phyloP scores from a whole-genome alignment of 2,329 filamentous ascomycete species.

The Elsinoe fawcettii region DNA sequence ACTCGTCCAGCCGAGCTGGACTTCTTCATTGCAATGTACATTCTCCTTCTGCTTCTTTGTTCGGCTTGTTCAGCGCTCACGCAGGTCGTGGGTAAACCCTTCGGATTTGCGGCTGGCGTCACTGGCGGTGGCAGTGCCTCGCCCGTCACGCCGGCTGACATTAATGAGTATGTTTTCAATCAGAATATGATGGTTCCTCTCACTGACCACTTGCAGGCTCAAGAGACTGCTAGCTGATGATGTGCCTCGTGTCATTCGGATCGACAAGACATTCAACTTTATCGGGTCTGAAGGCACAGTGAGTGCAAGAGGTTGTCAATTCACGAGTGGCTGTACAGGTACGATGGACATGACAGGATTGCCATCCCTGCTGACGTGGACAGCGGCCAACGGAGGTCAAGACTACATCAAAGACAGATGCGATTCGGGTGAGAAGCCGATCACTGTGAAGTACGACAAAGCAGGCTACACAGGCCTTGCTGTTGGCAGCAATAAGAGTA shows the following conservation, averaged over 20 bases:
- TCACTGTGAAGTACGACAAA: conserved; percentile 26
- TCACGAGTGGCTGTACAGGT: conserved; percentile 43
- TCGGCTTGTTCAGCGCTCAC: not conserved
- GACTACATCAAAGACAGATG: conserved; percentile 49
- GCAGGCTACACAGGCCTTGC: conserved; percentile 26
- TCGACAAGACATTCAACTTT: conserved; percentile 41
- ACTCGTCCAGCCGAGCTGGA: not conserved
- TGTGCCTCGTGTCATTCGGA: conserved; percentile 49
- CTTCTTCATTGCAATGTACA: not conserved
- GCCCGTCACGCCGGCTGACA: conserved; percentile 47
- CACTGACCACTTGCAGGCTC: not conserved
- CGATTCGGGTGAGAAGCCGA: conserved; percentile 38
- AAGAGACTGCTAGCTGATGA: conserved; percentile 39
- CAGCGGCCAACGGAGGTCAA: conserved; percentile 25
- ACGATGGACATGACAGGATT: not conserved
- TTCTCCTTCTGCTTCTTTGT: not conserved
- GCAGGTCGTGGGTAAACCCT: conserved; percentile 28
- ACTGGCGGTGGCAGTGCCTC: conserved; percentile 52
- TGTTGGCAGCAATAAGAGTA: conserved; percentile 36
- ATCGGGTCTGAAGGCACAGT: conserved; percentile 24
- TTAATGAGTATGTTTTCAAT: conserved; percentile 48
- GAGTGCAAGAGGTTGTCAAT: conserved; percentile 51
- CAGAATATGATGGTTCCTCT: conserved; percentile 31
- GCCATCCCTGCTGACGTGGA: not conserved
- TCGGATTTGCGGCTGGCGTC: conserved; percentile 43